Percentiles rank a stretch among this genome's conserved stretches.
Evolutionary conservation across 768 basidiomycete genomes (phyloP).

Genomic region (Trametes cingulata): DNA sequence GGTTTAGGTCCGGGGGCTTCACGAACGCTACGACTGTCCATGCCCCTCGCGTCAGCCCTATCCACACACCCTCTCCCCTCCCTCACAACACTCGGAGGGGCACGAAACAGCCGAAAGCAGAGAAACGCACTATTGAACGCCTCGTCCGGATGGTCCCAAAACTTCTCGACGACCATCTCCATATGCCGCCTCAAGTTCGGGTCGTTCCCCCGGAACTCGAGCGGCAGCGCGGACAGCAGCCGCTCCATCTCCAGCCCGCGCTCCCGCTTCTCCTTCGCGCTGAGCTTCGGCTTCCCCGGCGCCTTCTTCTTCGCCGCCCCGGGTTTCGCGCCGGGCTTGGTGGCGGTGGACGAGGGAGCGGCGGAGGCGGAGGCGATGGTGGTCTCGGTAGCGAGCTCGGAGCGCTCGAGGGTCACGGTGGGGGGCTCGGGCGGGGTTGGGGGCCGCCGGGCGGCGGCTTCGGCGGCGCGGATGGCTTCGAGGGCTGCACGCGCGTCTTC

Average conservation of each 20-base stretch:
- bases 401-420: slow-evolving; percentile 30
- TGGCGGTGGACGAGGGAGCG: slow-evolving; percentile 40
- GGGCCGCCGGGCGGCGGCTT: slow-evolving; percentile 32
- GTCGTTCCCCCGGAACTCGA: slow-evolving; percentile 90
- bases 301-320: slow-evolving; percentile 48
- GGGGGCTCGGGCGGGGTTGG: slow-evolving; percentile 27
- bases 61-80: too few species aligned
- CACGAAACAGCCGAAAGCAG: too few species aligned
- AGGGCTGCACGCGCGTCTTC: slow-evolving; percentile 58
- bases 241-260: slow-evolving; percentile 69
- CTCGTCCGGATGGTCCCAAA: slow-evolving; percentile 63
- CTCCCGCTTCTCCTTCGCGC: slow-evolving; percentile 83
- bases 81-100: too few species aligned
- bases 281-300: slow-evolving; percentile 58
- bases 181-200: slow-evolving; percentile 78
- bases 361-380: slow-evolving; percentile 39
- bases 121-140: slow-evolving; percentile 59
- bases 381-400: slow-evolving; percentile 29
- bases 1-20: slow-evolving; percentile 78
- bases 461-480: slow-evolving; percentile 47
- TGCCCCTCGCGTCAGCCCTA: not conserved
- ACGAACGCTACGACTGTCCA: slow-evolving; percentile 73
- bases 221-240: slow-evolving; percentile 72
- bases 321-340: slow-evolving; percentile 37
- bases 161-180: slow-evolving; percentile 75